Evolutionary conservation across 2,329 filamentous ascomycete species (phyloP).

Genomic region (Colletotrichum gloeosporioides): DNA sequence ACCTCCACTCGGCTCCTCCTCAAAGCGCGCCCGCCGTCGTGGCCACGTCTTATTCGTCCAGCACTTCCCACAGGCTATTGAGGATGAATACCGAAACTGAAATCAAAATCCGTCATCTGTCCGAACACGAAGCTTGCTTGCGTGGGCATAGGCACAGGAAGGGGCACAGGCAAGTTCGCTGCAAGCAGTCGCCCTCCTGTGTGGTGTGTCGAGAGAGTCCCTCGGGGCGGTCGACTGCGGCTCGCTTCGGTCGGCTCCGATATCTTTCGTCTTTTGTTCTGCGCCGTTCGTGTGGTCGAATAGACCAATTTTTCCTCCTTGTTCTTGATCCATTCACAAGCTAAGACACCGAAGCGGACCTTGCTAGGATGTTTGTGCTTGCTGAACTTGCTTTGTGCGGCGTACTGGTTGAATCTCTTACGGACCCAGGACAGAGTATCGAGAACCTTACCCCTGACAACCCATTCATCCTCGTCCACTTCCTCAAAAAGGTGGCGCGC

Average conservation of each 20-base stretch:
- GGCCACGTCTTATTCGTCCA: neutral
- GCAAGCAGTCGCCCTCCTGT: neutral
- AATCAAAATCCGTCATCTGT: neutral
- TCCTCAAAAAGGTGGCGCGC: conserved; percentile 36
- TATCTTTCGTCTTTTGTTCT: neutral
- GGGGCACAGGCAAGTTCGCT: neutral
- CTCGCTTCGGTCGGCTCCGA: neutral
- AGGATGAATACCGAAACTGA: neutral
- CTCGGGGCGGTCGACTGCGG: neutral
- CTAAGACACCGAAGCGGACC: conserved; percentile 47
- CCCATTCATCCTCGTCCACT: conserved; percentile 37
- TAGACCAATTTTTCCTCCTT: neutral
- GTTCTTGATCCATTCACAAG: conserved; percentile 40
- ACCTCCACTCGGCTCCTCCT: neutral
- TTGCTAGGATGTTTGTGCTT: conserved; percentile 36
- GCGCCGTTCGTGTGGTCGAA: neutral
- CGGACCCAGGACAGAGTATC: conserved; percentile 44
- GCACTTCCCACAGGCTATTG: neutral
- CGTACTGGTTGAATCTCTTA: conserved; percentile 40
- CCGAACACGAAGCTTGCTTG: neutral
- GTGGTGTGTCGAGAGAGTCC: neutral
- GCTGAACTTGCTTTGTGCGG: conserved; percentile 35
- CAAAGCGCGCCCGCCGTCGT: neutral
- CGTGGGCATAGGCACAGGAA: neutral
- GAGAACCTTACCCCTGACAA: conserved; percentile 37